These are phyloP conservation scores for Macaranga tanarius DNA, from an alignment of 441 rosid genomes.

Conservation along the genomic window DNA sequence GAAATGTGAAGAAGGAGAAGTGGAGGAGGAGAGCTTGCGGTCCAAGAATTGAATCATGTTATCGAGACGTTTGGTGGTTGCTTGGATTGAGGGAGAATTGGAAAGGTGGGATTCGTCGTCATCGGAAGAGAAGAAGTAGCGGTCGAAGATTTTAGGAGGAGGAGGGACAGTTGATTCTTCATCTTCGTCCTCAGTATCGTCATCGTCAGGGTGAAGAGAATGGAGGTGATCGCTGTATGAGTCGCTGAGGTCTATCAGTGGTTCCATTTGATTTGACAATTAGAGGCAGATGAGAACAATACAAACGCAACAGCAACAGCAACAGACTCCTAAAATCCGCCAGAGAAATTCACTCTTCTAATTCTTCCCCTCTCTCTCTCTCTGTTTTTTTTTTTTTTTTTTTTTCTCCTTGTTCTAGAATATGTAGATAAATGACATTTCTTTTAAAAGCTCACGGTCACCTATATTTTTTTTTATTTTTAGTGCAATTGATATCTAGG, in stretches of 20 bases:
- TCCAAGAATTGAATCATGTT: constrained; percentile 88
- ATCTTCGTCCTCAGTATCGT: constrained; percentile 14
- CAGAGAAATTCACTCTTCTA: no score
- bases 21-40: constrained; percentile 48
- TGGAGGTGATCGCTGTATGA: neutral
- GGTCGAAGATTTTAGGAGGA: constrained; percentile 50
- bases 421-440: no score
- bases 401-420: no score
- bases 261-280: neutral
- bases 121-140: constrained; percentile 48
- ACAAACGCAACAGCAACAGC: no score
- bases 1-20: neutral
- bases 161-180: neutral
- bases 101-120: constrained; percentile 49
- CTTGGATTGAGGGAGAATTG: constrained; percentile 42
- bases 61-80: constrained; percentile 71
- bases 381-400: no score
- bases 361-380: no score
- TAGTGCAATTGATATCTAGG: no score
- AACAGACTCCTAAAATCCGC: no score
- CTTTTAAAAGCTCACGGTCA: no score
- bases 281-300: no score
- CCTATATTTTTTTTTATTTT: no score
- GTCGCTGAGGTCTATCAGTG: constrained; percentile 27
- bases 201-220: constrained; percentile 19